Evolutionary conservation across 2,329 filamentous ascomycete species (phyloP).

Genomic region (Colletotrichum sidae): DNA sequence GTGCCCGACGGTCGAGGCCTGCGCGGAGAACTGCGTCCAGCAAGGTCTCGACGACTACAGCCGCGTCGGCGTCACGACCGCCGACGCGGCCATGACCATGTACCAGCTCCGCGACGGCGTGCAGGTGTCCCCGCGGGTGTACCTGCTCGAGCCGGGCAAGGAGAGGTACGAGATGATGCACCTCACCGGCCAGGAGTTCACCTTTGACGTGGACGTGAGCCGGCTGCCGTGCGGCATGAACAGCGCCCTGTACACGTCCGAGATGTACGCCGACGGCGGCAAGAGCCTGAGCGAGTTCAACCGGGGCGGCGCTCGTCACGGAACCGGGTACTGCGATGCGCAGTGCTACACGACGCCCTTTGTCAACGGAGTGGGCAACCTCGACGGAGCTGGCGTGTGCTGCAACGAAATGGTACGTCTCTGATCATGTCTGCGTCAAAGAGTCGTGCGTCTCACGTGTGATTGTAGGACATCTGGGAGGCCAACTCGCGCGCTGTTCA

Average conservation of each 20-base stretch:
- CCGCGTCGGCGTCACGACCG: conserved; percentile 46
- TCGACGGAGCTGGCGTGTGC: conserved; percentile 58
- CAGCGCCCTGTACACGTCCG: conserved; percentile 71
- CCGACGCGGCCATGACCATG: conserved; percentile 46
- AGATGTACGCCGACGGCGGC: conserved; percentile 70
- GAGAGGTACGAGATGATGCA: conserved; percentile 70
- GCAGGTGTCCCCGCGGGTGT: conserved; percentile 60
- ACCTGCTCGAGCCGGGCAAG: conserved; percentile 66
- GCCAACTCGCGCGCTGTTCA: conserved; percentile 59
- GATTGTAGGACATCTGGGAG: conserved; percentile 61
- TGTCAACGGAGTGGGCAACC: conserved; percentile 60
- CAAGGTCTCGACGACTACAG: conserved; percentile 63
- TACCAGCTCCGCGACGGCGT: conserved; percentile 42
- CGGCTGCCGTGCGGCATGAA: conserved; percentile 75
- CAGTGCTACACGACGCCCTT: conserved; percentile 65
- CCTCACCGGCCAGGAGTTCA: conserved; percentile 70
- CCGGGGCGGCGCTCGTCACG: conserved; percentile 69
- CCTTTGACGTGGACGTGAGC: conserved; percentile 75
- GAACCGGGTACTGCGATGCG: conserved; percentile 73
- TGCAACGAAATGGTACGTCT: conserved; percentile 60
- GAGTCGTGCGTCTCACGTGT: neutral
- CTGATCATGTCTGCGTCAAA: neutral
- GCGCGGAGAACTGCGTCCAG: conserved; percentile 65
- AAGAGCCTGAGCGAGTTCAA: conserved; percentile 62
- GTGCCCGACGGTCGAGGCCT: conserved; percentile 62